These are phyloP conservation scores for Aureobasidium namibiae DNA, from an alignment of 2,329 filamentous ascomycete species.

Conservation along the genomic window DNA sequence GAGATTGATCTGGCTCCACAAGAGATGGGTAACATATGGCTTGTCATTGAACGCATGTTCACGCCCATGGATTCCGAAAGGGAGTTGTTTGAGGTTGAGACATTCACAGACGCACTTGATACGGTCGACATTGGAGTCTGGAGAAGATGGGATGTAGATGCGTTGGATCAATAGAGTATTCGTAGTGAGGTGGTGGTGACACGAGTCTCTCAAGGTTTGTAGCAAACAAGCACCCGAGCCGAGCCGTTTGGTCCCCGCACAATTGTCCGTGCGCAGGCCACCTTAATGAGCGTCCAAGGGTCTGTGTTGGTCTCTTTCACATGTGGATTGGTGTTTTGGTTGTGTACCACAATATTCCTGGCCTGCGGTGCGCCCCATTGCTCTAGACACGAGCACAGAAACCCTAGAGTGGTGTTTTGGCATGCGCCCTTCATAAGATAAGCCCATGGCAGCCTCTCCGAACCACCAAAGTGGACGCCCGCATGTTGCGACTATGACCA, in stretches of 20 bases:
- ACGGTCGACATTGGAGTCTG: constrained; percentile 37
- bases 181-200: not conserved
- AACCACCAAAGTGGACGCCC: constrained; percentile 8
- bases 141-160: constrained; percentile 34
- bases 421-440: constrained; percentile 5
- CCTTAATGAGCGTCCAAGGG: not conserved
- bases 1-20: constrained; percentile 68
- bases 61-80: constrained; percentile 39
- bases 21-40: constrained; percentile 41
- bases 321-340: not conserved
- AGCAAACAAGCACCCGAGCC: not conserved
- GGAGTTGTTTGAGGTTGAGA: constrained; percentile 44
- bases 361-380: not conserved
- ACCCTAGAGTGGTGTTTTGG: not conserved
- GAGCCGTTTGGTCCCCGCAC: not conserved
- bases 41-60: constrained; percentile 76
- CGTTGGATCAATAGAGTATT: not conserved
- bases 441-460: constrained; percentile 4
- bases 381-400: not conserved
- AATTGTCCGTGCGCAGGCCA: not conserved
- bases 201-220: not conserved
- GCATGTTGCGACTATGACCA: constrained; percentile 11
- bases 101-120: constrained; percentile 38
- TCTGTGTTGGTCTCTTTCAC: not conserved
- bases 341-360: not conserved